Percentiles rank a stretch among this genome's conserved stretches.
These are phyloP conservation scores for Gracilaria domingensis DNA, from an alignment of 23 red algal genomes.

Conservation along the genomic window DNA sequence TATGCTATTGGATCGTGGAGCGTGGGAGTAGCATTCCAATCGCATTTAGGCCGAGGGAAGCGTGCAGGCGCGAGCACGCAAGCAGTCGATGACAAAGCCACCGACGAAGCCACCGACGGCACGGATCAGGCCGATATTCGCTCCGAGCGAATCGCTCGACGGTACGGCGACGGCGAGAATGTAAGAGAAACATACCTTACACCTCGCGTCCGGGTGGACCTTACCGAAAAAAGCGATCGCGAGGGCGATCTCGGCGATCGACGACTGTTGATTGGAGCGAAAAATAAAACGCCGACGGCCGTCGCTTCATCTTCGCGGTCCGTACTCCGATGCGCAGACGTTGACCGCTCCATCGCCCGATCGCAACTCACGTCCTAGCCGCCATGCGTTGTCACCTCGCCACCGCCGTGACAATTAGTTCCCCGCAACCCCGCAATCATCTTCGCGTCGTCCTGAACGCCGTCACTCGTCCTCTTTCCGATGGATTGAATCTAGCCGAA, in stretches of 20 bases:
- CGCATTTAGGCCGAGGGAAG: too few species aligned
- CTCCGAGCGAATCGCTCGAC: too few species aligned
- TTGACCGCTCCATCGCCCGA: not conserved
- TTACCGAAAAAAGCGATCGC: not conserved
- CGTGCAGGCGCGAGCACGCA: too few species aligned
- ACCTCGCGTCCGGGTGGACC: too few species aligned
- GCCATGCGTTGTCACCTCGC: constrained; percentile 39
- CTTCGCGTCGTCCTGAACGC: constrained; percentile 16
- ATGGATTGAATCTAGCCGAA: constrained; percentile 76
- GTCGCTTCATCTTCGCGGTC: not conserved
- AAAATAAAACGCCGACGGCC: too few species aligned
- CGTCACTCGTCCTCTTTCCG: constrained; percentile 61
- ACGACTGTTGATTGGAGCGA: not conserved
- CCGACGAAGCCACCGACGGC: too few species aligned
- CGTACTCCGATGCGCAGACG: not conserved
- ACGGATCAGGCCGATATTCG: too few species aligned
- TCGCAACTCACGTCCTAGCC: not conserved
- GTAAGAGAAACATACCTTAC: too few species aligned
- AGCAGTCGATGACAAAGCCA: too few species aligned
- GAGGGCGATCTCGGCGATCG: not conserved
- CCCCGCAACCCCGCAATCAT: constrained; percentile 24
- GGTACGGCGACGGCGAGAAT: too few species aligned
- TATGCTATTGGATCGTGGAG: too few species aligned
- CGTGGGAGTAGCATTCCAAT: too few species aligned
- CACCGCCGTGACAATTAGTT: constrained; percentile 27